phyloP scores from a whole-genome alignment of 2,329 filamentous ascomycete species.

The Pyrenophora teres region DNA sequence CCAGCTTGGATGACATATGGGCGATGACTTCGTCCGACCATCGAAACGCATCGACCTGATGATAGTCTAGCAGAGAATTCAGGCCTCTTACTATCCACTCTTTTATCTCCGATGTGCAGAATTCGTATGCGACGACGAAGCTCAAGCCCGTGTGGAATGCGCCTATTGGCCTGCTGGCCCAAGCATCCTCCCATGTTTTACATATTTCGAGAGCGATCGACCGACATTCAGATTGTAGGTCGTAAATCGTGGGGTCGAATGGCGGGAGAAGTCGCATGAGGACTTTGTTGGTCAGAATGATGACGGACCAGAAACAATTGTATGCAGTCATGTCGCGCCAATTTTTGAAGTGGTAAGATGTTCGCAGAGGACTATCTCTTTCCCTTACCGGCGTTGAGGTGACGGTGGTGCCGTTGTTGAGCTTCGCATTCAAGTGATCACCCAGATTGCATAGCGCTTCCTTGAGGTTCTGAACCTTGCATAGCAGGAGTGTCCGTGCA shows the following conservation, averaged over 20 bases:
- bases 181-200: conserved; percentile 45
- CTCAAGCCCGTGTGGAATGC: conserved; percentile 39
- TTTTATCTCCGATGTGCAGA: conserved; percentile 29
- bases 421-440: conserved; percentile 26
- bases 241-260: conserved; percentile 24
- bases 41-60: conserved; percentile 33
- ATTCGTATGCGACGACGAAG: conserved; percentile 42
- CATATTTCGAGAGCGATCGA: conserved; percentile 37
- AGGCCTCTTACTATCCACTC: conserved; percentile 34
- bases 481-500: conserved; percentile 22
- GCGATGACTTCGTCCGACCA: conserved; percentile 35
- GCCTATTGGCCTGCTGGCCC: conserved; percentile 39
- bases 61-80: conserved; percentile 36
- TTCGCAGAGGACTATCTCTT: conserved; percentile 24
- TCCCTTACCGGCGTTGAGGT: conserved; percentile 27
- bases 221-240: conserved; percentile 35
- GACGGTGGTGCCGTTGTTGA: conserved; percentile 27
- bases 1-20: conserved; percentile 34
- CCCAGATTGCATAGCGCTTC: conserved; percentile 26
- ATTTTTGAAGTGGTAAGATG: conserved; percentile 36
- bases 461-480: conserved; percentile 33
- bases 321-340: conserved; percentile 41
- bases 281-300: conserved; percentile 39
- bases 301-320: conserved; percentile 40
- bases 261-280: conserved; percentile 35